A percentile compares a stretch with the other conserved stretches of the same genome.
Conservation (phyloP, 2,329 filamentous ascomycete genomes). For the Pseudogymnoascus sp. region DNA sequence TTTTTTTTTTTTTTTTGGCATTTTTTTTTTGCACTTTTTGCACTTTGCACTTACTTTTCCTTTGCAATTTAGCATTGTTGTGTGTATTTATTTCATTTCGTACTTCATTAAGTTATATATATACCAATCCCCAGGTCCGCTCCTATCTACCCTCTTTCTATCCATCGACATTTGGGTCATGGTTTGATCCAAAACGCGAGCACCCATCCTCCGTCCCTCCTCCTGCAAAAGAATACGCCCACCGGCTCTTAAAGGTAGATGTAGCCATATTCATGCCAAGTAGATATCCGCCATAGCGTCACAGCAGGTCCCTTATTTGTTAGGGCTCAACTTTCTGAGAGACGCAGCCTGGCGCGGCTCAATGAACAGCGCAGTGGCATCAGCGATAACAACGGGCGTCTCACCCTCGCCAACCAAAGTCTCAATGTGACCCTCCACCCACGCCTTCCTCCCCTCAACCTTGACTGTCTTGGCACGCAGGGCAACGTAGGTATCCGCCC, state of each 20-base stretch:
- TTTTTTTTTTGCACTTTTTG: too few relatives aligned
- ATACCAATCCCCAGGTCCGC: too few relatives aligned
- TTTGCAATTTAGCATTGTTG: neutral
- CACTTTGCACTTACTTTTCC: neutral
- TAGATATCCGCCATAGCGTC: neutral
- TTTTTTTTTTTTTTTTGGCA: neutral
- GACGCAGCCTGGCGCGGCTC: constrained; percentile 74
- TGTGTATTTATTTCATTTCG: neutral
- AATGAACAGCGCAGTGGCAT: constrained; percentile 80
- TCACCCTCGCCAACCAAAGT: constrained; percentile 59
- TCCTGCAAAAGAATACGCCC: neutral
- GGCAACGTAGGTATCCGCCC: constrained; percentile 68
- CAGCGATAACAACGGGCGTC: constrained; percentile 61
- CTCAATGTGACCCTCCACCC: constrained; percentile 84
- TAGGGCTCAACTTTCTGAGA: neutral
- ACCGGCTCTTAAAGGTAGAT: neutral
- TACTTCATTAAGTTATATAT: constrained; percentile 3
- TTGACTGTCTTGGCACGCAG: constrained; percentile 71
- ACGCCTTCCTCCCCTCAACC: constrained; percentile 88
- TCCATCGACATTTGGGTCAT: neutral
- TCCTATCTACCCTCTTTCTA: neutral
- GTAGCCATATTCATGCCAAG: neutral
- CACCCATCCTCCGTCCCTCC: neutral
- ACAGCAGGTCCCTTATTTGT: constrained; percentile 36
- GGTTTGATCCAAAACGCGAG: neutral